A percentile compares a stretch with the other conserved stretches of the same genome.
phyloP scores from a whole-genome alignment of 352 stramenopile genomes.

The Phytopythium sindhum region DNA sequence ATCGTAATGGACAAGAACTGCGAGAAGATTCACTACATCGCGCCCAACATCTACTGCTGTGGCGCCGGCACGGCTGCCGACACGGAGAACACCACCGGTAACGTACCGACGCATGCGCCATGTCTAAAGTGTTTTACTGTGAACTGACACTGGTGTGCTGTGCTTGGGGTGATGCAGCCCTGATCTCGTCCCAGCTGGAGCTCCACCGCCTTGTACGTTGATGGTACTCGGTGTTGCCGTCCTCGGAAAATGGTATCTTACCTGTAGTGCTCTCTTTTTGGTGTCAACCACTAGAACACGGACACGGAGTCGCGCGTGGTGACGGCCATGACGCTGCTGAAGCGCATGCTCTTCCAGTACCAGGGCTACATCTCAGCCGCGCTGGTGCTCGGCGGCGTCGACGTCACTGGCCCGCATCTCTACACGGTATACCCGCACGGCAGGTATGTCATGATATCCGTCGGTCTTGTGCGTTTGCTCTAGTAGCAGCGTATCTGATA shows the following conservation, averaged over 20 bases:
- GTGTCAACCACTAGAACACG: slow-evolving; percentile 47
- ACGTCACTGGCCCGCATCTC: slow-evolving; percentile 93
- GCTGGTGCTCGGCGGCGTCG: slow-evolving; percentile 97
- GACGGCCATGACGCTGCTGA: slow-evolving; percentile 96
- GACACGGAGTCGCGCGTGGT: slow-evolving; percentile 90
- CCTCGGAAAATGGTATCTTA: background rate
- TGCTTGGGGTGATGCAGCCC: slow-evolving; percentile 10
- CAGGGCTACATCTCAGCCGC: slow-evolving; percentile 96
- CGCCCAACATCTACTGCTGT: slow-evolving; percentile 99
- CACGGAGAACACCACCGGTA: slow-evolving; percentile 91
- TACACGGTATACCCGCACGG: slow-evolving; percentile 99
- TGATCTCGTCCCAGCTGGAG: slow-evolving; percentile 92
- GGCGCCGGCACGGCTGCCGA: slow-evolving; percentile 97
- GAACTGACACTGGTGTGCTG: background rate
- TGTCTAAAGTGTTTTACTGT: background rate
- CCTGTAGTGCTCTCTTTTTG: background rate
- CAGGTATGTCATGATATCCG: slow-evolving; percentile 23
- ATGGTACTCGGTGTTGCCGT: background rate
- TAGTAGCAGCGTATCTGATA: background rate
- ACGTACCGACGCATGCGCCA: background rate
- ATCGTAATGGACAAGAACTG: slow-evolving; percentile 99
- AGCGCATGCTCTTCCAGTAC: slow-evolving; percentile 96
- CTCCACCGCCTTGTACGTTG: slow-evolving; percentile 90
- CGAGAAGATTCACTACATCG: slow-evolving; percentile 99
- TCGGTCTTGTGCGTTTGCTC: background rate